These are phyloP conservation scores for Nidula microcarpa DNA, from an alignment of 768 basidiomycete species.

Conservation along the genomic window DNA sequence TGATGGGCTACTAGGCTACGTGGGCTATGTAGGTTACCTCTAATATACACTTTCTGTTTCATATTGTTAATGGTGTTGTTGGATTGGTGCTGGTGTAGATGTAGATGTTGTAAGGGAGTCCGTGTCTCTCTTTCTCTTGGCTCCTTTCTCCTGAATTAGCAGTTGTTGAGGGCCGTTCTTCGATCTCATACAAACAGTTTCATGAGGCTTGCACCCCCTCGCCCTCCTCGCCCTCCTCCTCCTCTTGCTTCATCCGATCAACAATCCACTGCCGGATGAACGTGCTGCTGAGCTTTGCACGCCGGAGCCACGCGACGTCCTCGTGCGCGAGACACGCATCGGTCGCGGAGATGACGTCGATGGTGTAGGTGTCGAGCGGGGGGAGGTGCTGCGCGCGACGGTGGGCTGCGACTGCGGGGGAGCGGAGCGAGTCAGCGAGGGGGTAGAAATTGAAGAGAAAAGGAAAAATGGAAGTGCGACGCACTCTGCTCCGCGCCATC, in stretches of 20 bases:
- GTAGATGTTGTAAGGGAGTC: no score
- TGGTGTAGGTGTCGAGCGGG: slow-evolving; percentile 65
- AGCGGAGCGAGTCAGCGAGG: neutral
- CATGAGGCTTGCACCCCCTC: neutral
- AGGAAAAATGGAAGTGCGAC: slow-evolving; percentile 17
- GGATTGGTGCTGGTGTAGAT: no score
- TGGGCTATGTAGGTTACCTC: no score
- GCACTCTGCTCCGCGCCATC: slow-evolving; percentile 70
- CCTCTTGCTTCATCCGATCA: slow-evolving; percentile 18
- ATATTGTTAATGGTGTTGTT: no score
- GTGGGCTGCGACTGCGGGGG: slow-evolving; percentile 65
- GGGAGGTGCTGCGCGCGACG: slow-evolving; percentile 56
- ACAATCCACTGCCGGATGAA: slow-evolving; percentile 89
- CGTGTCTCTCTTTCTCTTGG: no score
- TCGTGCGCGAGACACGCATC: slow-evolving; percentile 55
- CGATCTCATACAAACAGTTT: neutral
- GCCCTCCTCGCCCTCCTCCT: slow-evolving; percentile 12
- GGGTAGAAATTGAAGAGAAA: neutral
- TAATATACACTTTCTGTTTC: no score
- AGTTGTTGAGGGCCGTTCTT: no score
- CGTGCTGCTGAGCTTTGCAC: slow-evolving; percentile 92
- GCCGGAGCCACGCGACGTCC: slow-evolving; percentile 67
- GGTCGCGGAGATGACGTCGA: slow-evolving; percentile 84
- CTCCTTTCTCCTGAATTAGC: no score
- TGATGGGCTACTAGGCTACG: no score